Evolutionary conservation across 1,284 basidiomycete genomes (phyloP), one percentile per base, ranked within the genome.

Genomic region (Apiotrichum montevideense): DNA sequence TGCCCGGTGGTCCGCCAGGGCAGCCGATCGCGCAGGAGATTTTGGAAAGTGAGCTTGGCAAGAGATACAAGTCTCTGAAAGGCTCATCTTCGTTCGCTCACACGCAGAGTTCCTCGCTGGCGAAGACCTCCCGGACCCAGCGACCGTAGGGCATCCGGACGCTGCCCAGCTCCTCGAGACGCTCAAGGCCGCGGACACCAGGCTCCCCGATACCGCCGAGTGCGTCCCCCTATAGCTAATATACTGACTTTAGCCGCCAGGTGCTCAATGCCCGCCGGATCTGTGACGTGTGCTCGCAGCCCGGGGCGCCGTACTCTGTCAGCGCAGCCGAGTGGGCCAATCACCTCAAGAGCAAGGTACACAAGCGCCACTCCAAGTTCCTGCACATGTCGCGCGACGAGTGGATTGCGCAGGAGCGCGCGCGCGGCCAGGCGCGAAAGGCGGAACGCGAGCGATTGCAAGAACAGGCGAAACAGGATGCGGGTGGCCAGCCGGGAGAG

Each of bases 261-360:
- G 72, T 84, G 8, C 73, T 90, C 2, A 75, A 80, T 50, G 82
- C 83, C 0, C 80, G 85, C 52, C 81, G 77, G 50, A 85, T 86
- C 1, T 97, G 93, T 71, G 70, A 80, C 1, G 68, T 81, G 1
- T 97, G 93, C 69, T 91, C 90, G 0, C 64, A 69, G 4, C 80
- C 90, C 57, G 71, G 77, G 2, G 77, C 81, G 33, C 92, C 93
- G 0, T 80, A 89, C 54, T 86, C 92, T 80, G 80, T 96, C 11
- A 84, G 87, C 52, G 81, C 84, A 3, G 72, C 76, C 11, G 82
- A 86, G 59, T 88, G 87, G 85, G 79, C 81, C 0, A 74, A 70
- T 0, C 91, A 95, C 73, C 66, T 79, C 40, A 78, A 76, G 43
- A 85, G 84, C 32, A 83, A 83, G 49, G 56, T 75, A 5, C 90